Conservation (phyloP, 2,329 filamentous ascomycete species). For the Drechslerella stenobrocha region DNA sequence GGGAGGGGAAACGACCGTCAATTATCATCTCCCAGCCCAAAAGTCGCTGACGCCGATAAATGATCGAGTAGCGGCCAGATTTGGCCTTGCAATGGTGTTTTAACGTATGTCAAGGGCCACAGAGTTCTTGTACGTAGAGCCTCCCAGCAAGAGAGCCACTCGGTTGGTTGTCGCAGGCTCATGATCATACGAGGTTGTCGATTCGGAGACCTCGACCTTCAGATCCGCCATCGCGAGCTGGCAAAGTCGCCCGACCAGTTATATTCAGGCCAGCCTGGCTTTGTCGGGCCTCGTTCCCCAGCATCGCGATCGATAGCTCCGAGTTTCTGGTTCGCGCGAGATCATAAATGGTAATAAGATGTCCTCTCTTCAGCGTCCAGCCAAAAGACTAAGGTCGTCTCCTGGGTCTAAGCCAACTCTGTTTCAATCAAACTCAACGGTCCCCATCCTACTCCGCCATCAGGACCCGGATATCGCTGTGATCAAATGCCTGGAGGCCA, state of each 20-base stretch:
- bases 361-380: slow-evolving; percentile 26
- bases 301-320: neutral
- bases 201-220: neutral
- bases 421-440: slow-evolving; percentile 1
- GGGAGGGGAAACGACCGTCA: no score
- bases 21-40: no score
- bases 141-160: no score
- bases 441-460: slow-evolving; percentile 37
- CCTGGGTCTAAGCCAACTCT: slow-evolving; percentile 25
- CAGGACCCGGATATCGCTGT: slow-evolving; percentile 17
- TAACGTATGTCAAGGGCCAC: no score
- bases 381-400: slow-evolving; percentile 37
- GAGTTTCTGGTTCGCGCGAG: neutral
- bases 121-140: no score
- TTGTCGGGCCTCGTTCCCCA: neutral
- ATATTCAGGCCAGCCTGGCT: neutral
- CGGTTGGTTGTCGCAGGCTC: slow-evolving; percentile 6
- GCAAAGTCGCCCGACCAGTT: neutral
- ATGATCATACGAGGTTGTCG: no score
- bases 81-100: no score
- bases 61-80: no score
- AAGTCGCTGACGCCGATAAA: no score
- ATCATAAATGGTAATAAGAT: slow-evolving; percentile 16
- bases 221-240: neutral
- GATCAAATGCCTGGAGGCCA: slow-evolving; percentile 25